Evolutionary conservation across 345 rosid genomes (phyloP), one percentile per base, ranked within the genome.

Genomic region (Hevea brasiliensis): DNA sequence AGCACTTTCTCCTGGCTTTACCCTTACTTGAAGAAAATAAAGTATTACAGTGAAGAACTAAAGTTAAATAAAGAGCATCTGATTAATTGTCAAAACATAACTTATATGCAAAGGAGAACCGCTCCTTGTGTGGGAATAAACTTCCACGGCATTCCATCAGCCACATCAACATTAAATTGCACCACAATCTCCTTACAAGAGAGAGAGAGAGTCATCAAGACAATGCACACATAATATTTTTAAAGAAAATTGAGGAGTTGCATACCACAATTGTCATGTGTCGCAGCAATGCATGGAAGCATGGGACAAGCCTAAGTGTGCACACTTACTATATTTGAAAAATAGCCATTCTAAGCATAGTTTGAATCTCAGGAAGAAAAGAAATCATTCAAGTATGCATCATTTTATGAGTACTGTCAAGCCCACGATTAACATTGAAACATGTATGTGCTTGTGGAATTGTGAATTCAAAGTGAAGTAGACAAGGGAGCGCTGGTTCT

Each of bases 91-190:
- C 37, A 32, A 1, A 32, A 32, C 37, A 32, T 4, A 32, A 32
- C 3, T 32, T 32, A 32, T 32, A 32, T 32, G 37, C 37, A 32
- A 32, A 2, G 37, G 37, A 32, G 37, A 32, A 32, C 4, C 4
- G 37, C 37, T 32, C 37, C 4, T 32, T 32, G 37, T 32, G 37
- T 32, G 4, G 37, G 37, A 32, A 4, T 32, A 32, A 32, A 32
- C 75, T 92, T 94, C 98, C 98, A 94, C 26, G 88, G 98, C 97
- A 94, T 90, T 84, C 95, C 97, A 85, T 92, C 98, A 45, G 95
- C 93, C 48, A 94, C 98, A 82, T 94, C 97, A 72, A 97, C 97
- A 83, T 92, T 94, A 77, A 94, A 92, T 75, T 90, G 97, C 78
- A 94, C 97, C 50, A 87, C 89, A 68, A 94, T 84, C 84, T 94